Percentiles rank a stretch among this genome's conserved stretches.
Conservation (phyloP, 805 yeast genomes). For the Cyberlindnera americana region DNA sequence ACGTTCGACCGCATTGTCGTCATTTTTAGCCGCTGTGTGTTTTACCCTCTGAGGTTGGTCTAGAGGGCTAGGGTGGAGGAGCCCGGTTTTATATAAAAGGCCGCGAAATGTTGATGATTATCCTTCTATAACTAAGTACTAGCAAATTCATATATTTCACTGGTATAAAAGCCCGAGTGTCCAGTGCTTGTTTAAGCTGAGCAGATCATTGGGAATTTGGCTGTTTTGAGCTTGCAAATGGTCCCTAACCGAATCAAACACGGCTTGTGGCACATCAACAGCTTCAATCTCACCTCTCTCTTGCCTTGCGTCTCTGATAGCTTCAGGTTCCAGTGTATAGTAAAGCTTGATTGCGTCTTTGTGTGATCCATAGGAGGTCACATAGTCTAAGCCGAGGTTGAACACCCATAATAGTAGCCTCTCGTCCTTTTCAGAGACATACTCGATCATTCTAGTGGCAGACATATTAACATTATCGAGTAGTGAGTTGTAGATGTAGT, state of each 20-base stretch:
- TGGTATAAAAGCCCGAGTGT: constrained; percentile 10
- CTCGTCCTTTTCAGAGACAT: constrained; percentile 21
- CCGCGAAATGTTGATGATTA: too few relatives aligned
- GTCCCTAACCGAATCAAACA: constrained; percentile 29
- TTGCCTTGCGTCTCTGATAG: constrained; percentile 28
- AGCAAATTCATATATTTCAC: too few relatives aligned
- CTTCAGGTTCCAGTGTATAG: constrained; percentile 33
- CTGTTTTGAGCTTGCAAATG: constrained; percentile 29
- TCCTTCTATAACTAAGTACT: too few relatives aligned
- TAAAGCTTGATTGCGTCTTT: constrained; percentile 41
- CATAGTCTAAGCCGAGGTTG: constrained; percentile 36
- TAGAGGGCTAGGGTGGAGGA: too few relatives aligned
- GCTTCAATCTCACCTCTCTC: constrained; percentile 40
- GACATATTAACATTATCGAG: constrained; percentile 40
- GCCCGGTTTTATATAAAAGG: too few relatives aligned
- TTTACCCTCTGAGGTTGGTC: too few relatives aligned
- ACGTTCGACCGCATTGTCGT: constrained; percentile 27
- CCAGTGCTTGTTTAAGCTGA: constrained; percentile 24
- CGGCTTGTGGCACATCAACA: constrained; percentile 32
- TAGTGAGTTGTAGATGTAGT: constrained; percentile 37
- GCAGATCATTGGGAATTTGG: constrained; percentile 33
- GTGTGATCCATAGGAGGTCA: constrained; percentile 8
- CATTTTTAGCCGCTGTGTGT: not conserved
- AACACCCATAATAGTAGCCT: constrained; percentile 46
- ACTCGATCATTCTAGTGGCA: constrained; percentile 36